Base-by-base conservation (phyloP, 2,329 filamentous ascomycete species). In the Microthyrium microscopicum region DNA sequence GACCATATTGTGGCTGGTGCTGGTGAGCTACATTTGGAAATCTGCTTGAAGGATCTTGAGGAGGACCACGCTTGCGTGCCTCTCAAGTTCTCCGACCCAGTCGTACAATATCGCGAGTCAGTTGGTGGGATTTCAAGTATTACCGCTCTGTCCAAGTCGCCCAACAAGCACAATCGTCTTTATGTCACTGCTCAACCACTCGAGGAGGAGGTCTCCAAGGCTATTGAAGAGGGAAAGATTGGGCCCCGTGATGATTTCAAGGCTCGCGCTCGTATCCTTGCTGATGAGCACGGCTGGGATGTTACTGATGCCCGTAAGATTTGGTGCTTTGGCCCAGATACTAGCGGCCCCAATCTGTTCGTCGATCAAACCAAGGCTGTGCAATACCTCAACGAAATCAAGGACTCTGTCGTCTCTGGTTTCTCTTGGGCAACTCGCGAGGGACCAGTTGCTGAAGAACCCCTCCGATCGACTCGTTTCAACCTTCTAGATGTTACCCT, bases 151-250 rank as follows among this genome's bases (percentile, higher is more conserved):
- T 95, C 89, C 64, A 98, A 98, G 73, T 98, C 89, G 31, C 89
- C 89, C 68, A 98, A 98, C 81, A 98, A 98, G 83, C 89, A 98
- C 80, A 98, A 98, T 75, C 87, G 89, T 84, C 73, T 98, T 41
- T 98, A 95, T 72, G 77, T 98, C 66, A 73, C 72, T 61, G 89
- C 89, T 45, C 67, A 84, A 65, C 89, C 89, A 50, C 70, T 98
- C 36, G 73, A 73, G 29, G 89, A 98, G 73, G 89, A 95, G 50
- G 77, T 98, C 40, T 70, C 81, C 50, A 73, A 74, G 55, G 81
- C 79, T 54, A 98, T 98, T 46, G 89, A 98, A 70, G 46, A 56
- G 36, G 89, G 89, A 68, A 89, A 84, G 71, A 84, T 98, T 60
- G 70, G 64, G 55, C 82, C 89, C 46, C 83, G 87, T 72, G 89